phyloP scores from a whole-genome alignment of 2,329 filamentous ascomycete species.

The Pseudonectria buxi region DNA sequence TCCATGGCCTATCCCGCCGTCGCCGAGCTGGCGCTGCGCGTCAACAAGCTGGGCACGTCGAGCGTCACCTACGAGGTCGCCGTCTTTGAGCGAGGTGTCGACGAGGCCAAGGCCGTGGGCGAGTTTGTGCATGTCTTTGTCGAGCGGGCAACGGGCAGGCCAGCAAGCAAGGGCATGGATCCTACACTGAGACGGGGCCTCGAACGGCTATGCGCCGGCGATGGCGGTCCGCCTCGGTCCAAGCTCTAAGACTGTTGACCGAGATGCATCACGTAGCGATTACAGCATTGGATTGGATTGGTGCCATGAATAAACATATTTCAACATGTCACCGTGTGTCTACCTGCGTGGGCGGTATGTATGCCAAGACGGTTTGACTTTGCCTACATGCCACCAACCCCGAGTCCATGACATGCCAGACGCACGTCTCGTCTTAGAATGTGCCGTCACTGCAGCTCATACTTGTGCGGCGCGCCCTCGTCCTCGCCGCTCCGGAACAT shows the following conservation, averaged over 20 bases:
- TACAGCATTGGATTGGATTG: no score
- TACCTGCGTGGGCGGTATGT: not conserved
- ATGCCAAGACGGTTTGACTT: not conserved
- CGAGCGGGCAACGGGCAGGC: constrained; percentile 63
- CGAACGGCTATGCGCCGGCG: constrained; percentile 42
- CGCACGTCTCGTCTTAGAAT: no score
- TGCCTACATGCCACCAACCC: no score
- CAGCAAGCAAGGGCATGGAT: constrained; percentile 60
- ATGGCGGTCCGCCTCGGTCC: constrained; percentile 3
- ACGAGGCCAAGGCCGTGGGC: constrained; percentile 71
- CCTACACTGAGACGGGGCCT: constrained; percentile 51
- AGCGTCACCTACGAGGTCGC: constrained; percentile 89
- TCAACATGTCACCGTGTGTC: no score
- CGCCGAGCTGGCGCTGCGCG: constrained; percentile 73
- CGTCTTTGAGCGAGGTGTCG: constrained; percentile 69
- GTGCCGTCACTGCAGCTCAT: constrained; percentile 34
- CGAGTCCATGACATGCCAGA: no score
- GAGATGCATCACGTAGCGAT: no score
- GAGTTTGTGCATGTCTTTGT: constrained; percentile 86
- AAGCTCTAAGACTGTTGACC: constrained; percentile 12
- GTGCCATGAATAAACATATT: no score
- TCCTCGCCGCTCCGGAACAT: constrained; percentile 42
- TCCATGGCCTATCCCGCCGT: constrained; percentile 76
- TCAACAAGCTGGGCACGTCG: constrained; percentile 76
- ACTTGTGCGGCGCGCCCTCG: constrained; percentile 32